Percentiles rank a stretch among this genome's conserved stretches.
These are phyloP conservation scores for Beta macrorhiza DNA, from an alignment of 179 eudicot species.

Conservation along the genomic window DNA sequence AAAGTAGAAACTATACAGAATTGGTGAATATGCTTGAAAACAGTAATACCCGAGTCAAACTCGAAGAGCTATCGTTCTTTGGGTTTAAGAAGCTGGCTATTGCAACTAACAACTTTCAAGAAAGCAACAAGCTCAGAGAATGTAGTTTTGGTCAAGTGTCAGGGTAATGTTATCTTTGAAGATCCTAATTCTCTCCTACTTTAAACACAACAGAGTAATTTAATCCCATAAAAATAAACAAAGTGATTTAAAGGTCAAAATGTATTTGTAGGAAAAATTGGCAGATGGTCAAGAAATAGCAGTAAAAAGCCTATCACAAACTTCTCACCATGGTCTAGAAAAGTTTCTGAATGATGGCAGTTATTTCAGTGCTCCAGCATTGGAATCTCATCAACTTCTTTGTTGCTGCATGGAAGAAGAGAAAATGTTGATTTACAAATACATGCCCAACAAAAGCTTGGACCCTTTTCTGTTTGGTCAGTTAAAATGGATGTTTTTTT, in stretches of 20 bases:
- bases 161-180: conserved; percentile 24
- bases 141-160: conserved; percentile 39
- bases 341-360: conserved; percentile 48
- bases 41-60: conserved; percentile 12
- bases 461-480: conserved; percentile 46
- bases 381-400: conserved; percentile 46
- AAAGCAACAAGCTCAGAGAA: conserved; percentile 27
- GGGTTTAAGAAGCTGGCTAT: conserved; percentile 13
- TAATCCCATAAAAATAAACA: not conserved
- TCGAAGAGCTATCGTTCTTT: conserved; percentile 21
- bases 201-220: too few relatives aligned
- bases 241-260: too few relatives aligned
- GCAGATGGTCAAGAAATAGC: conserved; percentile 39
- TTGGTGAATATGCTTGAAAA: conserved; percentile 5
- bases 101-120: conserved; percentile 29
- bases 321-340: conserved; percentile 49
- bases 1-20: not conserved
- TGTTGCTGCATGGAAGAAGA: conserved; percentile 52
- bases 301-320: conserved; percentile 48
- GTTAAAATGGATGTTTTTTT: not conserved
- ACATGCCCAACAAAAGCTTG: conserved; percentile 57
- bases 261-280: conserved; percentile 35
- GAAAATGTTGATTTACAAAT: conserved; percentile 43
- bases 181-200: not conserved
- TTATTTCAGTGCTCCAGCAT: conserved; percentile 54